Evolutionary conservation across 441 rosid genomes (phyloP).

Genomic region (Erodium texanum): DNA sequence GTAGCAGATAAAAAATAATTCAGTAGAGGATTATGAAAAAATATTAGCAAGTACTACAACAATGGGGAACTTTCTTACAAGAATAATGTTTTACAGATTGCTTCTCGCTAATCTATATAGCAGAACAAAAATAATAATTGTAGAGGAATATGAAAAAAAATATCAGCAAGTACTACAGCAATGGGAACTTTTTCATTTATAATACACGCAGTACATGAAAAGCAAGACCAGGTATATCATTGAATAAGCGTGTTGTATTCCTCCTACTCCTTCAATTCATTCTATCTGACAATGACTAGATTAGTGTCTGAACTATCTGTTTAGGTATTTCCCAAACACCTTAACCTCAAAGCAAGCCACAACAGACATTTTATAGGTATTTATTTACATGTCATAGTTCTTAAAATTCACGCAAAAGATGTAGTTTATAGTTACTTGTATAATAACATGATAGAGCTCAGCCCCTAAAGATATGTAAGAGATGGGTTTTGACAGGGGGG

Average conservation of each 20-base stretch:
- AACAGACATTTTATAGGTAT: background rate
- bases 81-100: background rate
- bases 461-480: background rate
- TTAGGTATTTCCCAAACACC: background rate
- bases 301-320: background rate
- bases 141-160: background rate
- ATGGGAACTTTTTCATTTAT: background rate
- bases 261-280: background rate
- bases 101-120: slow-evolving; percentile 47
- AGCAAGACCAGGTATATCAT: too few species aligned
- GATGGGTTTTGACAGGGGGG: too few species aligned
- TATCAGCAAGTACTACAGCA: background rate
- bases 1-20: slow-evolving; percentile 10
- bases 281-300: background rate
- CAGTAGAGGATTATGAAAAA: background rate
- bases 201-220: background rate
- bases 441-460: background rate
- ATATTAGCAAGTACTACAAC: background rate
- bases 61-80: background rate
- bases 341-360: background rate
- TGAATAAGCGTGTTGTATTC: background rate
- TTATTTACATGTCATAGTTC: background rate
- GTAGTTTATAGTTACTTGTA: background rate
- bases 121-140: slow-evolving; percentile 11
- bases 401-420: background rate